phyloP scores from a whole-genome alignment of 495 filamentous ascomycete species.

The Xylaria cubensis region DNA sequence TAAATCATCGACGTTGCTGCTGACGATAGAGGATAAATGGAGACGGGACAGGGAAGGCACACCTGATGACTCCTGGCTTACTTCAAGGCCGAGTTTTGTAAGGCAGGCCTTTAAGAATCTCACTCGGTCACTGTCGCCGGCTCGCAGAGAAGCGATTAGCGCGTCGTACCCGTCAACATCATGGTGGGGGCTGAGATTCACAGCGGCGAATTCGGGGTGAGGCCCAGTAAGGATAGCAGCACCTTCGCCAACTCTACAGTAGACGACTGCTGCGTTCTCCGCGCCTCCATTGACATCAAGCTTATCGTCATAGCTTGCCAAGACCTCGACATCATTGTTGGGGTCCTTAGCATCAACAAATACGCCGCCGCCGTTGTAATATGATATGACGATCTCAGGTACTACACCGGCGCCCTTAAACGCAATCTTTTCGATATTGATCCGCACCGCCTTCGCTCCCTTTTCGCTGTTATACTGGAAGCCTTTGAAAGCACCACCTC shows the following conservation, averaged over 20 bases:
- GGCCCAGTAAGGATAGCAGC: slow-evolving; percentile 81
- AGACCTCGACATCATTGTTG: slow-evolving; percentile 73
- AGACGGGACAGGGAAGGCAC: slow-evolving; percentile 85
- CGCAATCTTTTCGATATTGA: slow-evolving; percentile 68
- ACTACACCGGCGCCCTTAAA: slow-evolving; percentile 60
- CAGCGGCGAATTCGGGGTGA: slow-evolving; percentile 93
- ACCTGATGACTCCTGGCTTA: slow-evolving; percentile 69
- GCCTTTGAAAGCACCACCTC: slow-evolving; percentile 86
- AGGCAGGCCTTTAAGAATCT: slow-evolving; percentile 85
- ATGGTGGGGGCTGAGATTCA: slow-evolving; percentile 71
- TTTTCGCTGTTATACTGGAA: slow-evolving; percentile 92
- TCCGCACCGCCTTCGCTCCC: slow-evolving; percentile 75
- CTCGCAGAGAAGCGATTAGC: slow-evolving; percentile 70
- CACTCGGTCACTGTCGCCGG: slow-evolving; percentile 72
- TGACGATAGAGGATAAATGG: slow-evolving; percentile 77
- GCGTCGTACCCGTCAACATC: slow-evolving; percentile 69
- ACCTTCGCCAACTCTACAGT: slow-evolving; percentile 87
- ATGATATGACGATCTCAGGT: slow-evolving; percentile 72
- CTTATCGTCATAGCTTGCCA: slow-evolving; percentile 79
- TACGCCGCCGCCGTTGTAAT: slow-evolving; percentile 96
- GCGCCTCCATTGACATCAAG: slow-evolving; percentile 80
- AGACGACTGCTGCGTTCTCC: slow-evolving; percentile 79
- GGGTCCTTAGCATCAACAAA: slow-evolving; percentile 79
- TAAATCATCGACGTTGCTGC: slow-evolving; percentile 69
- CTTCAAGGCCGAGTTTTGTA: slow-evolving; percentile 79